Base-by-base conservation (phyloP, 768 basidiomycete genomes). In the Boletus pseudopeckii region DNA sequence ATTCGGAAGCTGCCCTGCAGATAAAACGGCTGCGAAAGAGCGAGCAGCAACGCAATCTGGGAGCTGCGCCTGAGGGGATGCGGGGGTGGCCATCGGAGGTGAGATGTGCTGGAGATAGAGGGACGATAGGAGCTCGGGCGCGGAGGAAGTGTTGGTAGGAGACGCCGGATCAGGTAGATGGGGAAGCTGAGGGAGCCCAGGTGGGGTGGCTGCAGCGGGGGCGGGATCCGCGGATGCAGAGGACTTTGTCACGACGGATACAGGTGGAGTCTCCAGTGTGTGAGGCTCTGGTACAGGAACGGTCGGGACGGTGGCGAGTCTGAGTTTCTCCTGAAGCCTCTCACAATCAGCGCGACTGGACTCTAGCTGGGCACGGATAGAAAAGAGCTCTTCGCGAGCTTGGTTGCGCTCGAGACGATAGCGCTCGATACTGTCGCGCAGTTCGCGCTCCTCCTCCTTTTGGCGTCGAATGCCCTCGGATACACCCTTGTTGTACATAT, bases 401-500 rank as follows among this genome's bases (percentile, higher is more conserved):
- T 72, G 72, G 47, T 68, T 70, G 50, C 72, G 69, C 65, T 75
- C 73, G 45, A 62, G 54, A 42, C 66, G 71, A 51, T 64, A 67
- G 38, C 58, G 68, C 45, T 77, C 76, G 11, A 61, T 40, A 15
- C 65, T 65, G 47, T 75, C 70, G 32, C 68, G 57, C 11, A 71
- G 64, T 30, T 67, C 69, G 34, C 70, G 64, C 37, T 74, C 70
- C 41, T 76, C 73, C 44, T 69, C 68, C 53, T 72, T 72, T 42
- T 77, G 75, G 40, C 70, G 74, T 20, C 75, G 72, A 8, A 71
- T 58, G 48, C 75, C 75, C 52, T 77, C 75, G 26, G 61, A 54
- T 43, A 76, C 13, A 15, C 75, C 75, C 57, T 75, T 76, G 62
- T 59, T 70, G 60, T 68, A 73, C 53, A 68, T 58, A 13, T 70